Evolutionary conservation across 1,284 basidiomycete species (phyloP).

Genomic region (Xerocomus amazonicus): DNA sequence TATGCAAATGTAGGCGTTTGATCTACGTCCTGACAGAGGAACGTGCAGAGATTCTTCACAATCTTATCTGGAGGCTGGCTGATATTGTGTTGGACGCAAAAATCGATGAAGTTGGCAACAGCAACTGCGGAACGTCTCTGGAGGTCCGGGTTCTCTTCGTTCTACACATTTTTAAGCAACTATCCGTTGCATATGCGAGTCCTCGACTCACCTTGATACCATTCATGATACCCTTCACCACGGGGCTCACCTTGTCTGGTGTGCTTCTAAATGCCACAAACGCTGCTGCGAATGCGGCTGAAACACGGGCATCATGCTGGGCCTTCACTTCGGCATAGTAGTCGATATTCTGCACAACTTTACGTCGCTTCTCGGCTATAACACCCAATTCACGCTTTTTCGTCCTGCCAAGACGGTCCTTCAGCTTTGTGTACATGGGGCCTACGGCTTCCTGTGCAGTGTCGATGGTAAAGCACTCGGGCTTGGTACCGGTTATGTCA

Average conservation of each 20-base stretch:
- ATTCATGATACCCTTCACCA: slow-evolving; percentile 97
- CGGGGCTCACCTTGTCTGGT: slow-evolving; percentile 92
- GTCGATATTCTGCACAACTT: slow-evolving; percentile 75
- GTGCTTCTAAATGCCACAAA: slow-evolving; percentile 82
- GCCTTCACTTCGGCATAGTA: slow-evolving; percentile 83
- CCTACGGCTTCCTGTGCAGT: slow-evolving; percentile 76
- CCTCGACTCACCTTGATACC: slow-evolving; percentile 78
- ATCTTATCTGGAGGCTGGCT: slow-evolving; percentile 83
- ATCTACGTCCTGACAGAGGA: slow-evolving; percentile 89
- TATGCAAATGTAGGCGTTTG: slow-evolving; percentile 87
- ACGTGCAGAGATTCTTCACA: slow-evolving; percentile 95
- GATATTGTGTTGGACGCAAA: slow-evolving; percentile 70
- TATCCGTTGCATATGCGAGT: background rate
- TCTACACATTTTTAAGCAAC: slow-evolving; percentile 44
- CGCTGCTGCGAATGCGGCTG: slow-evolving; percentile 86
- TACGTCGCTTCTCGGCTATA: slow-evolving; percentile 76
- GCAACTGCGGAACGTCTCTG: slow-evolving; percentile 88
- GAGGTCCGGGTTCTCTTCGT: slow-evolving; percentile 85
- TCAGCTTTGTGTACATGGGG: slow-evolving; percentile 70
- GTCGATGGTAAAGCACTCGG: slow-evolving; percentile 76
- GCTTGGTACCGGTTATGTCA: slow-evolving; percentile 65
- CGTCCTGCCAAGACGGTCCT: slow-evolving; percentile 66
- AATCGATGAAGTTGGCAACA: slow-evolving; percentile 85
- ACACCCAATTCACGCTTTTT: slow-evolving; percentile 75
- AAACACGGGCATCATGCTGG: slow-evolving; percentile 85